Percentiles rank a stretch among this genome's conserved stretches.
Conservation (phyloP, 345 rosid genomes). For the Rhizophora apiculata region DNA sequence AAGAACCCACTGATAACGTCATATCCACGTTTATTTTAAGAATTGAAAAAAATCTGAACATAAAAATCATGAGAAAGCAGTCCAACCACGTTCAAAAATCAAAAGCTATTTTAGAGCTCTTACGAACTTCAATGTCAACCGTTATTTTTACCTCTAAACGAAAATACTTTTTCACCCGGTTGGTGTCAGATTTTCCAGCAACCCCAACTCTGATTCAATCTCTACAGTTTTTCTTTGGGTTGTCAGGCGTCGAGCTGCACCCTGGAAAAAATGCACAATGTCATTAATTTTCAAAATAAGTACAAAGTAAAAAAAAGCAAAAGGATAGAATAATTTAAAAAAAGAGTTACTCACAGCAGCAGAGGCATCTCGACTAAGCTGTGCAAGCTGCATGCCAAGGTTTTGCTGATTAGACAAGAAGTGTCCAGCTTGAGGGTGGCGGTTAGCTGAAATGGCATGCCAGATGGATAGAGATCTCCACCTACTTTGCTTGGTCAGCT, state of each 20-base stretch:
- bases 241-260: constrained; percentile 53
- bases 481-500: constrained; percentile 14
- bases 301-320: neutral
- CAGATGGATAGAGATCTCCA: constrained; percentile 17
- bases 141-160: constrained; percentile 57
- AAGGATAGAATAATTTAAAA: neutral
- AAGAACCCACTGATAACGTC: neutral
- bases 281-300: neutral
- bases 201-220: constrained; percentile 70
- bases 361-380: constrained; percentile 23
- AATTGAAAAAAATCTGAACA: neutral
- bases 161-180: constrained; percentile 56
- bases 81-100: neutral
- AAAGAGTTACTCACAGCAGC: constrained; percentile 60
- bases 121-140: neutral
- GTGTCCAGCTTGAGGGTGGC: constrained; percentile 10
- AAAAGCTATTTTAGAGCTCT: neutral
- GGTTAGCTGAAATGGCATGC: constrained; percentile 14
- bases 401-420: constrained; percentile 24
- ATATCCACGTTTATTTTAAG: neutral
- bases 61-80: constrained; percentile 2
- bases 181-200: constrained; percentile 50
- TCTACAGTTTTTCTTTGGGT: constrained; percentile 42
- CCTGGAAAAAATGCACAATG: constrained; percentile 23
- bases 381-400: constrained; percentile 24